A percentile compares a stretch with the other conserved stretches of the same genome.
Evolutionary conservation across 2,329 filamentous ascomycete genomes (phyloP).

Genomic region (Dactylella cylindrospora): DNA sequence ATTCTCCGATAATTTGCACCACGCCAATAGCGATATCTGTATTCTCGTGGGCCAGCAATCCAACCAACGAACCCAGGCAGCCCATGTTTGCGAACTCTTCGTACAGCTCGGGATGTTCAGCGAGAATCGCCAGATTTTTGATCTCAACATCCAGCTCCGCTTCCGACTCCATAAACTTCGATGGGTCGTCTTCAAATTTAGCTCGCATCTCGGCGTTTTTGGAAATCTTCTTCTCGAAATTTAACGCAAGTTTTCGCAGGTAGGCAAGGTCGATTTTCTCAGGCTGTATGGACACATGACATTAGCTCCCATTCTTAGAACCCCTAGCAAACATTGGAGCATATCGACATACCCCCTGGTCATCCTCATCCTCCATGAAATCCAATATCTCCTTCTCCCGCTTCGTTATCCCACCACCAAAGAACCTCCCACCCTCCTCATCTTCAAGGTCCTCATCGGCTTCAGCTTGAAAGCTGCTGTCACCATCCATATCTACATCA

Average conservation of each 20-base stretch:
- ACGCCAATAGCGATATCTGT: slow-evolving; percentile 92
- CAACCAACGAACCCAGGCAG: slow-evolving; percentile 71
- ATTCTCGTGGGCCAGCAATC: slow-evolving; percentile 88
- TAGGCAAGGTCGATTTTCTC: slow-evolving; percentile 82
- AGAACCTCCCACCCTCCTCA: slow-evolving; percentile 93
- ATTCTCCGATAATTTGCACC: slow-evolving; percentile 83
- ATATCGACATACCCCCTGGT: slow-evolving; percentile 54
- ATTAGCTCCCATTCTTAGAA: neutral
- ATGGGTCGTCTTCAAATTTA: slow-evolving; percentile 75
- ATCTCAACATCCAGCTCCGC: slow-evolving; percentile 87
- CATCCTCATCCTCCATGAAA: slow-evolving; percentile 71
- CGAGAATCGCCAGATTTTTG: slow-evolving; percentile 79
- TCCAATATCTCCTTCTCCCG: slow-evolving; percentile 82
- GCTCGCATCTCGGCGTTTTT: slow-evolving; percentile 88
- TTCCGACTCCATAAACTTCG: slow-evolving; percentile 70
- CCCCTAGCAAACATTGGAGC: neutral
- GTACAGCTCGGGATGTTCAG: slow-evolving; percentile 83
- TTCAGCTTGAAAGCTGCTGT: slow-evolving; percentile 54
- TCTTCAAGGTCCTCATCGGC: slow-evolving; percentile 64
- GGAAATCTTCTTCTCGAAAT: slow-evolving; percentile 85
- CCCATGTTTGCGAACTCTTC: slow-evolving; percentile 75
- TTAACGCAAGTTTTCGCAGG: slow-evolving; percentile 77
- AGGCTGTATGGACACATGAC: slow-evolving; percentile 50
- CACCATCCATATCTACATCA: slow-evolving; percentile 54
- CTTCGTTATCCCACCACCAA: slow-evolving; percentile 82